Conservation (phyloP, 192 early-diverging fungal species). For the Physocladia obscura region DNA sequence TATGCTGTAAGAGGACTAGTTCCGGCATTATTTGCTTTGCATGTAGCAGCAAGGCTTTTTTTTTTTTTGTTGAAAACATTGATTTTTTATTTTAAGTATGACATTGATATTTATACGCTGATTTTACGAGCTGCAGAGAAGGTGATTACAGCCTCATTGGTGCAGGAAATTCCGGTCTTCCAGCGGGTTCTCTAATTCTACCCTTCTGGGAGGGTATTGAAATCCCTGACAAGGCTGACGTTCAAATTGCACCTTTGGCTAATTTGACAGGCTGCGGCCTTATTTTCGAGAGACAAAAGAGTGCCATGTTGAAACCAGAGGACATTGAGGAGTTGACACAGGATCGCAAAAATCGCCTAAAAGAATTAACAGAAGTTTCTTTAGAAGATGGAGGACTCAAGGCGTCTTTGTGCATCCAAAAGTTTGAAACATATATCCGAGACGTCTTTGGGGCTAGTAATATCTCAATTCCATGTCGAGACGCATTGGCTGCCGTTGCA, state of each 20-base stretch:
- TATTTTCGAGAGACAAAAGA: conserved; percentile 7
- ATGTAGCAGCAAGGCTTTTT: background rate
- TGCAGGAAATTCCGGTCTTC: background rate
- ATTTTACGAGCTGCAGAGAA: conserved; percentile 1
- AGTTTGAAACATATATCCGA: background rate
- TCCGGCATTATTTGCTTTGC: conserved; percentile 5
- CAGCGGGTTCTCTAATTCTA: conserved; percentile 1
- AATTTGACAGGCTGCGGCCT: conserved; percentile 10
- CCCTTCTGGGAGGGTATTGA: background rate
- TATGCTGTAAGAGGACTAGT: conserved; percentile 5
- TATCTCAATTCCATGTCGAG: conserved; percentile 5
- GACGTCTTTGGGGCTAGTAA: conserved; percentile 1
- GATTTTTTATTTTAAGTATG: background rate
- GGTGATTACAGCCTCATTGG: conserved; percentile 13
- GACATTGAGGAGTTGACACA: background rate
- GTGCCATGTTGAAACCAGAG: background rate
- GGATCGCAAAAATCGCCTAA: background rate
- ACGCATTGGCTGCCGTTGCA: conserved; percentile 9
- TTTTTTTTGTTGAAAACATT: background rate
- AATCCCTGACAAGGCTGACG: background rate
- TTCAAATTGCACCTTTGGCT: conserved; percentile 1
- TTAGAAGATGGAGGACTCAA: background rate
- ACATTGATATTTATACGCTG: conserved; percentile 7
- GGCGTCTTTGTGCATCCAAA: background rate
- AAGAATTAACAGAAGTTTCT: background rate